Conservation (phyloP, 2,329 filamentous ascomycete species). For the Beauveria sp. region DNA sequence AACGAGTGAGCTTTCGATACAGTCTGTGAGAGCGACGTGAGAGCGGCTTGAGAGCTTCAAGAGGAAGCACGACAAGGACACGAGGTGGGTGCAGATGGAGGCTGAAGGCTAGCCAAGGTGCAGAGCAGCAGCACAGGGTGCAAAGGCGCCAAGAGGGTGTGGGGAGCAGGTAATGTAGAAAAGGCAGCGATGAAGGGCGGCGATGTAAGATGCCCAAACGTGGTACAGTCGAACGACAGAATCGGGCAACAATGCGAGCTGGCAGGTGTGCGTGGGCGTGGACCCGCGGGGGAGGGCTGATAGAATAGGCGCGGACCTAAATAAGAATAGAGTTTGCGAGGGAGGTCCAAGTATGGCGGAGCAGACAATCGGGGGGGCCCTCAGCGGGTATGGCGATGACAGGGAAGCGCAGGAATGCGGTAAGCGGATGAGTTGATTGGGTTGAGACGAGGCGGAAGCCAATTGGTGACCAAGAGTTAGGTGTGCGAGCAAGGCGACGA, state of each 20-base stretch:
- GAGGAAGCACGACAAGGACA: background rate
- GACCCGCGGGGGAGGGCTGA: background rate
- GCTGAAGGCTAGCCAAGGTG: background rate
- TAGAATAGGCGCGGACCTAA: background rate
- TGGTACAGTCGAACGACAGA: background rate
- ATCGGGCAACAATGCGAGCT: background rate
- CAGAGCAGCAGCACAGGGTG: background rate
- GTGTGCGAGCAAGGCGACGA: background rate
- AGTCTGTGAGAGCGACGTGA: background rate
- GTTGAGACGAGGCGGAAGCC: background rate
- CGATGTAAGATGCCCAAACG: background rate
- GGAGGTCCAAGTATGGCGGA: slow-evolving; percentile 1
- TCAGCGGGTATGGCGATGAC: background rate
- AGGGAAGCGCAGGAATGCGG: background rate
- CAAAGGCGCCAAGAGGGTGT: background rate
- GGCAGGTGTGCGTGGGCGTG: background rate
- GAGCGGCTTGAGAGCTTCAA: background rate
- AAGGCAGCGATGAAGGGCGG: background rate
- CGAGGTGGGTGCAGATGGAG: background rate
- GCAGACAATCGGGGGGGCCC: background rate
- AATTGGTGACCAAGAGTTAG: background rate
- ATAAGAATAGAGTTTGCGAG: slow-evolving; percentile 5
- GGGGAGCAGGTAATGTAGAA: background rate
- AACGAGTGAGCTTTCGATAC: too few relatives aligned
- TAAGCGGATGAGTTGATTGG: background rate